Base-by-base conservation (phyloP, 2,329 filamentous ascomycete species). In the Apiospora marii region DNA sequence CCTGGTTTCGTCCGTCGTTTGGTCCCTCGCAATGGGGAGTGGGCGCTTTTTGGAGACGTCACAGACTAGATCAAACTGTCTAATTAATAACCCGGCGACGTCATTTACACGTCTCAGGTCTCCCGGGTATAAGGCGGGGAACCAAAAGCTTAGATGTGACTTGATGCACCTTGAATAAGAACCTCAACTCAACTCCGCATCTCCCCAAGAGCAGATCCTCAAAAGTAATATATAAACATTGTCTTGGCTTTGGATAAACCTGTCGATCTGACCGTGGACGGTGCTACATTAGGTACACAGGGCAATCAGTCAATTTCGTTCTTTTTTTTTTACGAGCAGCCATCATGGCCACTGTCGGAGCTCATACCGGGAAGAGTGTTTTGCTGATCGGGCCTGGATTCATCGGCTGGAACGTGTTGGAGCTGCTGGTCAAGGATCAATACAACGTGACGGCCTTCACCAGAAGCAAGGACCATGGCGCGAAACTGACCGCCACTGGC, bases 351-450 rank as follows among this genome's bases (percentile, higher is more conserved):
- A 64, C 58, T 41, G 58, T 64, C 10, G 58, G 58, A 16, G 34
- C 58, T 41, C 34, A 64, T 19, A 24, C 58, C 34, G 58, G 58
- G 34, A 79, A 79, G 74, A 78, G 78, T 51, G 82, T 85, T 58
- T 82, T 86, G 76, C 80, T 86, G 70, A 76, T 87, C 64, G 85
- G 85, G 14, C 83, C 85, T 14, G 84, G 85, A 73, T 86, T 83
- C 79, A 85, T 87, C 71, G 86, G 86, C 58, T 83, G 83, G 77
- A 83, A 85, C 41, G 80, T 88, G 51, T 79, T 87, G 34, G 83
- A 86, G 7, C 77, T 84, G 8, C 81, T 88, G 22, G 75, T 84
- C 53, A 76, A 77, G 67, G 83, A 86, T 71, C 78, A 80, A 24
- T 85, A 86, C 75, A 73, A 75, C 1, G 82, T 88, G 43, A 85